Conservation (phyloP, 306 rosid species). For the Cucurbita ficifolia region DNA sequence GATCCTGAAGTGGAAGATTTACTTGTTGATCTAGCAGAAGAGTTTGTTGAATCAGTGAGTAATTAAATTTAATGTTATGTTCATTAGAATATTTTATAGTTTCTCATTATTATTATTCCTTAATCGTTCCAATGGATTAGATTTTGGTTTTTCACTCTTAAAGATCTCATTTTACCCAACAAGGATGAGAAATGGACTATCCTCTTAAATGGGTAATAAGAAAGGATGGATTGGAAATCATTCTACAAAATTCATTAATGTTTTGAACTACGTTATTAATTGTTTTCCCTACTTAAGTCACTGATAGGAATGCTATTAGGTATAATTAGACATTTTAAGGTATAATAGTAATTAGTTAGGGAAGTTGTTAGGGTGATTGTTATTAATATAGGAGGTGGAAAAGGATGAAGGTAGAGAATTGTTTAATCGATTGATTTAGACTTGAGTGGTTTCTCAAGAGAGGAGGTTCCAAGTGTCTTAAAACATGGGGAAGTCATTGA, state of each 20-base stretch:
- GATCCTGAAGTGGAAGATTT: slow-evolving; percentile 86
- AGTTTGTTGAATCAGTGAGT: slow-evolving; percentile 92
- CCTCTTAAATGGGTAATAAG: not conserved
- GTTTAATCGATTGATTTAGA: too few relatives aligned
- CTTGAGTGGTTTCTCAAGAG: too few relatives aligned
- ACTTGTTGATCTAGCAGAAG: slow-evolving; percentile 81
- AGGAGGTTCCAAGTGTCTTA: too few relatives aligned
- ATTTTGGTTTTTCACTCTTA: not conserved
- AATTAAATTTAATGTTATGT: slow-evolving; percentile 2
- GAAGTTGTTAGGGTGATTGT: too few relatives aligned
- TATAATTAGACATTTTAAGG: too few relatives aligned
- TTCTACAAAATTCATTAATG: not conserved
- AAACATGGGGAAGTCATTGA: too few relatives aligned
- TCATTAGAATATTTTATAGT: not conserved
- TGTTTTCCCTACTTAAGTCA: too few relatives aligned
- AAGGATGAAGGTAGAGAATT: too few relatives aligned
- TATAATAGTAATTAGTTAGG: too few relatives aligned
- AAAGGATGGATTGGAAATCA: not conserved
- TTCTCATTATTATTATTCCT: not conserved
- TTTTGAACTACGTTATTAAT: too few relatives aligned
- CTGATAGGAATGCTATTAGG: too few relatives aligned
- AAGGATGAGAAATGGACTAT: not conserved
- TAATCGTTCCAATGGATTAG: not conserved
- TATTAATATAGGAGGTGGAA: too few relatives aligned
- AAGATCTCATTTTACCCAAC: not conserved